Percentiles rank a stretch among this genome's conserved stretches.
phyloP scores from a whole-genome alignment of 2,329 filamentous ascomycete species.

The Pestalotiopsis sp. region DNA sequence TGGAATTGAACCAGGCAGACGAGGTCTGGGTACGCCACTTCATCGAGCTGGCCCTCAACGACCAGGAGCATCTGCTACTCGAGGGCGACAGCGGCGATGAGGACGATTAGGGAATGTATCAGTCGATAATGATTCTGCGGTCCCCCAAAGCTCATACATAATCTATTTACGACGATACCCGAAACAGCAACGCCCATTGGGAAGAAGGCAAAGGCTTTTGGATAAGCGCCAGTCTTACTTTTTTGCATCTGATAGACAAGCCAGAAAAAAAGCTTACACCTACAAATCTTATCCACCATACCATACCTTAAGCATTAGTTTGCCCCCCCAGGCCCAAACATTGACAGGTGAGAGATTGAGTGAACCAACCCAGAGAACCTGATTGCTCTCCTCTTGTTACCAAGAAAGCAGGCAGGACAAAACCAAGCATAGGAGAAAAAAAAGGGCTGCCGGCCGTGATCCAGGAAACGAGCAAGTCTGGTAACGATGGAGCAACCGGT shows the following conservation, averaged over 20 bases:
- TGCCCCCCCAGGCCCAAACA: neutral
- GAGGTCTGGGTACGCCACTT: slow-evolving; percentile 58
- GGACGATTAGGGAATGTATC: slow-evolving; percentile 12
- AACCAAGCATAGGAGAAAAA: no score
- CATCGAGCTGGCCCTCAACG: slow-evolving; percentile 55
- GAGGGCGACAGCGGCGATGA: slow-evolving; percentile 45
- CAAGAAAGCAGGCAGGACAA: neutral
- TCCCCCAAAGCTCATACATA: no score
- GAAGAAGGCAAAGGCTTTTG: neutral
- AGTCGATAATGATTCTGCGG: neutral
- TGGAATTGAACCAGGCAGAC: slow-evolving; percentile 46
- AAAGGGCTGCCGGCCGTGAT: no score
- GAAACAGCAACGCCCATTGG: neutral
- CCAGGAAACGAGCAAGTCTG: neutral
- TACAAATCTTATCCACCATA: neutral
- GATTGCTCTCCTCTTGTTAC: neutral
- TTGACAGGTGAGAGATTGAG: neutral
- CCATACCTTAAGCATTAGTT: no score
- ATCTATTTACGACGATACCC: slow-evolving; percentile 2
- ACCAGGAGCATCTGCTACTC: slow-evolving; percentile 48
- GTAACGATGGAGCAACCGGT: neutral
- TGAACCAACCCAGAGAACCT: neutral
- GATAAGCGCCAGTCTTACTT: neutral
- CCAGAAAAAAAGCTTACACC: neutral
- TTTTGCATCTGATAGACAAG: neutral